Evolutionary conservation across 2,329 filamentous ascomycete genomes (phyloP), one percentile per base, ranked within the genome.

Genomic region (Phialophora chinensis): DNA sequence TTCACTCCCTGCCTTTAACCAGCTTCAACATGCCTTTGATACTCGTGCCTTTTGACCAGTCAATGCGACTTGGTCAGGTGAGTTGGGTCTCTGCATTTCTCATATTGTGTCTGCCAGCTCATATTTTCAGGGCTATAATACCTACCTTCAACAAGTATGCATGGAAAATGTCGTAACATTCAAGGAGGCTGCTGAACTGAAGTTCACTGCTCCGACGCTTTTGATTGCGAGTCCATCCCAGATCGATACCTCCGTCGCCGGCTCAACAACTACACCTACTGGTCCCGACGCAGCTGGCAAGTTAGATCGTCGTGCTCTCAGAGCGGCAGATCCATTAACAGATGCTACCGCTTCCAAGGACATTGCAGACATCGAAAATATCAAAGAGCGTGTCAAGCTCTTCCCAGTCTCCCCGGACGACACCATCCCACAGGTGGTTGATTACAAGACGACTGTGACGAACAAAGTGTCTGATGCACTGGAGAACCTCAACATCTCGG

Each of bases 161-260:
- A 44, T 44, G 38, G 38, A 44, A n/a, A 44, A 44, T 44, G 38
- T 44, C 38, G 38, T 44, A n/a, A n/a, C 38, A n/a, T 44, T 44
- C 17, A 44, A 44, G 38, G 38, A n/a, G 6, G 17, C 38, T 17
- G 5, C 6, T 8, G 38, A 44, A 6, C 17, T n/a, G 14, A 44
- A 44, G n/a, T 7, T 44, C 17, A 44, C 38, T 44, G 38, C 38
- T 44, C 38, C 38, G 17, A 8, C 6, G 38, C 17, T 17, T n/a
- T 44, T 44, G 38, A 11, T 20, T 8, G 17, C 6, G 38, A n/a
- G 14, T 44, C 38, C 14, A 20, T 8, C 14, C 17, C 14, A n/a
- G 3, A 8, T 5, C 6, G 38, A 44, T 2, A 20, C 17, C 6
- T 44, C 38, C 17, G 3, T 11, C 17, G 38, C 17, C 38, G 38